A percentile compares a stretch with the other conserved stretches of the same genome.
Conservation (phyloP, 805 yeast genomes). For the Kregervanrija pseudodelftensis region DNA sequence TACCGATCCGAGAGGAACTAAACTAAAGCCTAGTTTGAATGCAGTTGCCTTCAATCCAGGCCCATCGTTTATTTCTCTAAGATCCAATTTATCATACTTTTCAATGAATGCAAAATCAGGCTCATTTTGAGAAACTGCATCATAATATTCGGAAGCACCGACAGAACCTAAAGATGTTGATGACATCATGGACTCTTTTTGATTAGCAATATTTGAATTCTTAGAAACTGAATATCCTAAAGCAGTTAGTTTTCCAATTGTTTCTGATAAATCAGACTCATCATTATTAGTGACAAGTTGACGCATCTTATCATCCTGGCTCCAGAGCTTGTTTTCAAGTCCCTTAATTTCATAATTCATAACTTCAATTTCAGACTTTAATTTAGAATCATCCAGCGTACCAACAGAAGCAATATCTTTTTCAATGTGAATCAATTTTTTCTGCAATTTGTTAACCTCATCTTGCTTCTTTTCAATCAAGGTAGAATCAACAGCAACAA, state of each 20-base stretch:
- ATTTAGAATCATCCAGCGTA: neutral
- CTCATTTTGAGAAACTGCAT: neutral
- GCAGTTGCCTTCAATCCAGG: too few relatives aligned
- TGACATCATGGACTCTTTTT: neutral
- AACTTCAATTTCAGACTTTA: too few relatives aligned
- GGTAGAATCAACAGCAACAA: too few relatives aligned
- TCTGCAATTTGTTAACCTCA: too few relatives aligned
- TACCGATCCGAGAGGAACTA: too few relatives aligned
- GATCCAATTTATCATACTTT: too few relatives aligned
- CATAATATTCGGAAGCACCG: constrained; percentile 1
- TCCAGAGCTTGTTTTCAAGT: constrained; percentile 4
- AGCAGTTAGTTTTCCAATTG: constrained; percentile 4
- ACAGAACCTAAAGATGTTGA: constrained; percentile 1
- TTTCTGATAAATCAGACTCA: constrained; percentile 7
- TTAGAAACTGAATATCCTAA: constrained; percentile 8
- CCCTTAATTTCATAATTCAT: constrained; percentile 3
- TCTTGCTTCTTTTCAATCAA: too few relatives aligned
- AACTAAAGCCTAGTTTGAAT: too few relatives aligned
- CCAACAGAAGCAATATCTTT: neutral
- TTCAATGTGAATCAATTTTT: too few relatives aligned
- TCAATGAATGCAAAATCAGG: too few relatives aligned
- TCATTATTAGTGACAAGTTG: constrained; percentile 18
- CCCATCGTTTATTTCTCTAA: too few relatives aligned
- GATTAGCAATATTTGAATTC: neutral
- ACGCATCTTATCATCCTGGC: constrained; percentile 4